Evolutionary conservation across 2,329 filamentous ascomycete genomes (phyloP).

Genomic region (Gremmenia infestans): DNA sequence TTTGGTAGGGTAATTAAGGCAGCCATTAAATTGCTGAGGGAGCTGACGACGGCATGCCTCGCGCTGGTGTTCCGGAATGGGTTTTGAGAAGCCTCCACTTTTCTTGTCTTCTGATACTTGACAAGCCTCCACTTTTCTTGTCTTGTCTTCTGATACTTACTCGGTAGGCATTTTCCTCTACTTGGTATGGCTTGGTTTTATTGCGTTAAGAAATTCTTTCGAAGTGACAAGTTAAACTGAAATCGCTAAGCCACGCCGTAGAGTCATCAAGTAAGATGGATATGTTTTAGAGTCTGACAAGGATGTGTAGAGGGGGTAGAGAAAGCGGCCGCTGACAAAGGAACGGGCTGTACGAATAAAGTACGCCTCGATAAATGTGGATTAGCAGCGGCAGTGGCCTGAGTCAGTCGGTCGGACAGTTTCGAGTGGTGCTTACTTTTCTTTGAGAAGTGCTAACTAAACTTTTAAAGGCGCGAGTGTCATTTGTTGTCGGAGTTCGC

Average conservation of each 20-base stretch:
- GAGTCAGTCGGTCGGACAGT: slow-evolving; percentile 8
- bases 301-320: background rate
- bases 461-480: background rate
- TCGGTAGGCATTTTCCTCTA: background rate
- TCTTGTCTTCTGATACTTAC: background rate
- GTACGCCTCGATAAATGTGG: background rate
- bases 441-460: background rate
- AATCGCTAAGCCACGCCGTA: background rate
- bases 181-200: background rate
- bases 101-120: background rate
- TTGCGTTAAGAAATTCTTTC: background rate
- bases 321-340: background rate
- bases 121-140: background rate
- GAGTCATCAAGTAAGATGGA: background rate
- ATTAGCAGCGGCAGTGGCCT: background rate
- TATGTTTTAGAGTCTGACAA: background rate
- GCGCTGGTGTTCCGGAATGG: too few species aligned
- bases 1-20: too few species aligned
- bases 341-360: background rate
- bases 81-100: background rate
- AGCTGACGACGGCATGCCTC: too few species aligned
- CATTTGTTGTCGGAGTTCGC: background rate
- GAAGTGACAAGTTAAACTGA: background rate
- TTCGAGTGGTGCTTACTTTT: slow-evolving; percentile 1
- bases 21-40: too few species aligned